These are phyloP conservation scores for Schizothecium vesticola DNA, from an alignment of 495 filamentous ascomycete genomes.

Conservation along the genomic window DNA sequence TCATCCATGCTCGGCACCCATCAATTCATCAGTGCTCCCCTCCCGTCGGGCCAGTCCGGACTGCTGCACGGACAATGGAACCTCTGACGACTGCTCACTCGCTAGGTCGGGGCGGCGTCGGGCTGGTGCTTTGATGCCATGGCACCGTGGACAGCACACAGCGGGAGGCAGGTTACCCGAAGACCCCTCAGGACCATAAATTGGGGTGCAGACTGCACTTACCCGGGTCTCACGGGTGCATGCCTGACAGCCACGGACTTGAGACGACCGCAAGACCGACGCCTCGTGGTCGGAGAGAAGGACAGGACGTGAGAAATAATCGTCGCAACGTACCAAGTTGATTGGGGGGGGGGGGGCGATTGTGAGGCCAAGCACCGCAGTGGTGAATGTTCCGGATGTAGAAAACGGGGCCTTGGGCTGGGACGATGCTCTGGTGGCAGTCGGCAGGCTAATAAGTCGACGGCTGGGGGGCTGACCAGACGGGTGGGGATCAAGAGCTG, in stretches of 20 bases:
- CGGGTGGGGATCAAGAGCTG: neutral
- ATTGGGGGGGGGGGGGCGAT: neutral
- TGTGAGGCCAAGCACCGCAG: neutral
- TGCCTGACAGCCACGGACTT: neutral
- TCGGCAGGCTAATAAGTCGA: neutral
- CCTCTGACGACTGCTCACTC: neutral
- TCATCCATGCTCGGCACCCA: neutral
- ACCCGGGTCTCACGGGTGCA: neutral
- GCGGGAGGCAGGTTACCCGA: conserved; percentile 3
- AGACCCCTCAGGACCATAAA: conserved; percentile 9
- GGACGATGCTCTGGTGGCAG: neutral
- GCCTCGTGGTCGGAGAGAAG: neutral
- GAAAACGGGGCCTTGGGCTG: neutral
- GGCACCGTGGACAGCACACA: neutral
- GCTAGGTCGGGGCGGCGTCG: neutral
- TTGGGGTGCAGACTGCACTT: conserved; percentile 12
- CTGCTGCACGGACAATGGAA: conserved; percentile 8
- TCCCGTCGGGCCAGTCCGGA: conserved; percentile 9
- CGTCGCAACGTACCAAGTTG: neutral
- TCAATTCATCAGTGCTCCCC: neutral
- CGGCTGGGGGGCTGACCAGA: neutral
- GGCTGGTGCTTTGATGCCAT: neutral
- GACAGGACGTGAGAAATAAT: neutral
- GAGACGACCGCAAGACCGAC: neutral
- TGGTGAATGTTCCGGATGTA: neutral